Evolutionary conservation across 148 eudicot species (phyloP).

Genomic region (Linanthus parryae): DNA sequence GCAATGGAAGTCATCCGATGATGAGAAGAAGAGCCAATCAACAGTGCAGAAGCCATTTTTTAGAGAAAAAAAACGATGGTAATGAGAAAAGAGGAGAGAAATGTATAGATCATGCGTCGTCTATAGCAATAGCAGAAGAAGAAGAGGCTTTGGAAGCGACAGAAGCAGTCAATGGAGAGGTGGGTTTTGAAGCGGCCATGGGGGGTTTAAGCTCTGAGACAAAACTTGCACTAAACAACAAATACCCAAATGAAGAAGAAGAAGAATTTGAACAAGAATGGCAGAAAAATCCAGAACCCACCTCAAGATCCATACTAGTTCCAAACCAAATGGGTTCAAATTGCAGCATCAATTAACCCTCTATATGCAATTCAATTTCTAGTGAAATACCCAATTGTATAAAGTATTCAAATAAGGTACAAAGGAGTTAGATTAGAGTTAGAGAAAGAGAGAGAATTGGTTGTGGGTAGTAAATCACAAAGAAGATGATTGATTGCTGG

Average conservation of each 20-base stretch:
- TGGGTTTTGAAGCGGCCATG: slow-evolving; percentile 6
- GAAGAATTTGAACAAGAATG: not conserved
- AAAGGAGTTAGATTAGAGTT: no score
- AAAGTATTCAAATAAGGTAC: no score
- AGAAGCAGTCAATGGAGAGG: not conserved
- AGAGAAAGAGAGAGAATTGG: no score
- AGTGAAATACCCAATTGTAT: no score
- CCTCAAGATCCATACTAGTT: slow-evolving; percentile 1
- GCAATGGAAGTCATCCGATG: slow-evolving; percentile 5
- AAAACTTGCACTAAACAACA: slow-evolving; percentile 1
- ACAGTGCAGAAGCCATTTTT: slow-evolving; percentile 25
- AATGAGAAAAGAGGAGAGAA: not conserved
- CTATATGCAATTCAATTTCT: no score
- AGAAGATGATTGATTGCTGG: no score
- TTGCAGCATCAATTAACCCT: no score
- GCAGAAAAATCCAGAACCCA: not conserved
- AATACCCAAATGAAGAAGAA: not conserved
- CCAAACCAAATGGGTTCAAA: no score
- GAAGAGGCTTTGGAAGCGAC: not conserved
- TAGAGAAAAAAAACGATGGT: not conserved
- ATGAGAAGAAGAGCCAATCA: slow-evolving; percentile 13
- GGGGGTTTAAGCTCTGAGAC: slow-evolving; percentile 7
- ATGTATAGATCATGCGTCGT: not conserved
- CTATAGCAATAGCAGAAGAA: not conserved
- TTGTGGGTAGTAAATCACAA: no score